Evolutionary conservation across 768 basidiomycete genomes (phyloP), one percentile per base, ranked within the genome.

Genomic region (Rubroboletus pulcherrimus): DNA sequence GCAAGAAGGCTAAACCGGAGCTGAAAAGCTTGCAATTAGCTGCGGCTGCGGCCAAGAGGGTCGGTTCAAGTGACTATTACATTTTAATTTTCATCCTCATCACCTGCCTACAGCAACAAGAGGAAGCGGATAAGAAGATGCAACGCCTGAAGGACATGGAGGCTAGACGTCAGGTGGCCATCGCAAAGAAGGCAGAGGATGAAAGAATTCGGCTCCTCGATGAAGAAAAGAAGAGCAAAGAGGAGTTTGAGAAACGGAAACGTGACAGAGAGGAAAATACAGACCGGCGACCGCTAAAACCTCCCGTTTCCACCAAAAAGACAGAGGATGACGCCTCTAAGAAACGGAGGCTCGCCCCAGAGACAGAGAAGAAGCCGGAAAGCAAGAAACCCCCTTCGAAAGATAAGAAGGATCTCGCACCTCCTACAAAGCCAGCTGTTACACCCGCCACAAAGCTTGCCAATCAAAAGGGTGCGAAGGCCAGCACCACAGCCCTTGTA

Each of bases 21-120:
- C 82, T 91, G 40, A 93, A 92, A 76, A 90, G 86, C 46, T 67
- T 93, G 31, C 89, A 91, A 65, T 79, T 86, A 57, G 92, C 93
- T 15, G 89, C 91, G 0, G 81, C 81, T 17, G 90, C 84, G 3
- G 92, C 91, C 4, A 95, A 92, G 77, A 96, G 88, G 86, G 94
- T 93, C 17, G n/a, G 76, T 38, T 50, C 9, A 49, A 54, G 61
- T 40, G 1, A 46, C 5, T 52, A 30, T 37, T 21, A 1, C 26
- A 44, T 34, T 30, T 34, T 57, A 24, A 52, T 26, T 17, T 33
- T 11, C 33, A 21, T 39, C 26, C 53, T 60, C 38, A 61, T 55
- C 46, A 49, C 59, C 44, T 51, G 12, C 29, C 26, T 35, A 39
- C 64, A 97, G 95, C 91, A 95, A 78, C 90, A 95, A 77, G 91